phyloP scores from a whole-genome alignment of 2,329 filamentous ascomycete species.

The Grosmannia huntii region DNA sequence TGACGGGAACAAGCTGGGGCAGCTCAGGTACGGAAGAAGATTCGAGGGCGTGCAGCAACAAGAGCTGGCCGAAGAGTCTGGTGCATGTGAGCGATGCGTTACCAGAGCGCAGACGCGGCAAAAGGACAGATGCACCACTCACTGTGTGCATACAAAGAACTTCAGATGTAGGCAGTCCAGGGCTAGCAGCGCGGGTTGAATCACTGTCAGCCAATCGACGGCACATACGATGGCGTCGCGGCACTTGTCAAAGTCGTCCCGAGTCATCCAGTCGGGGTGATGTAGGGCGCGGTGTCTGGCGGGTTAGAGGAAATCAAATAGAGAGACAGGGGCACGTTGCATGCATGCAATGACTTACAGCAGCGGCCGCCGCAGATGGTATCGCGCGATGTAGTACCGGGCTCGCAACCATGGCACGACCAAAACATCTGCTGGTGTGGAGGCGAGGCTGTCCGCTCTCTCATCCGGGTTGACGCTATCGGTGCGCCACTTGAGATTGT shows the following conservation, averaged over 20 bases:
- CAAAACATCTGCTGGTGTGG: slow-evolving; percentile 5
- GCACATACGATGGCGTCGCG: slow-evolving; percentile 8
- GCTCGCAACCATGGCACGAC: slow-evolving; percentile 14
- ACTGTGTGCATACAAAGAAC: slow-evolving; percentile 13
- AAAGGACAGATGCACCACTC: background rate
- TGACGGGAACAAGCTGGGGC: slow-evolving; percentile 6
- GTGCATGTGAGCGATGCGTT: background rate
- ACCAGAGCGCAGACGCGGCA: background rate
- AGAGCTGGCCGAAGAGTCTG: slow-evolving; percentile 11
- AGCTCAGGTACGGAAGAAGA: background rate
- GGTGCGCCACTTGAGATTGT: slow-evolving; percentile 8
- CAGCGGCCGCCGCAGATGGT: slow-evolving; percentile 12
- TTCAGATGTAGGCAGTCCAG: slow-evolving; percentile 10
- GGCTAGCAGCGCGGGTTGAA: slow-evolving; percentile 4
- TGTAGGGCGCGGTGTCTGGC: slow-evolving; percentile 10
- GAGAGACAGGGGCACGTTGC: background rate
- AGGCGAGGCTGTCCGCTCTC: slow-evolving; percentile 3
- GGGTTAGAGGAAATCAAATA: background rate
- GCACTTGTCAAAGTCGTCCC: slow-evolving; percentile 11
- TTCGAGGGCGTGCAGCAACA: slow-evolving; percentile 10
- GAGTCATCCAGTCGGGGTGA: slow-evolving; percentile 12
- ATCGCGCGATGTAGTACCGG: slow-evolving; percentile 12
- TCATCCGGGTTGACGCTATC: background rate
- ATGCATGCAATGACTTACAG: slow-evolving; percentile 1
- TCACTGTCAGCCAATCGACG: slow-evolving; percentile 9